Evolutionary conservation across 352 stramenopile genomes (phyloP).

Genomic region (Halophytophthora batemanensis): DNA sequence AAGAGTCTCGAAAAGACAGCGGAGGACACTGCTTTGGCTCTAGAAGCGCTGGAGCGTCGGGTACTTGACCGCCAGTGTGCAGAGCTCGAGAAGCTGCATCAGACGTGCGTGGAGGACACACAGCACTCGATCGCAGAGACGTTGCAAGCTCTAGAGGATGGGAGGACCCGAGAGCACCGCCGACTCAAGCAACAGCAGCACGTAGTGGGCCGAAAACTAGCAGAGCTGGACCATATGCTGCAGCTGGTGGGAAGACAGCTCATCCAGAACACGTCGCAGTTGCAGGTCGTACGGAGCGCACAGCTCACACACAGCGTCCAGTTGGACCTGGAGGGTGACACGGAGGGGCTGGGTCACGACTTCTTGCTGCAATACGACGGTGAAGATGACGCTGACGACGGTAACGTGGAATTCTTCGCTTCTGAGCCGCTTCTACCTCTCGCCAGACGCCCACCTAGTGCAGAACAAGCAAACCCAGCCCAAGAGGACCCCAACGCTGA

Average conservation of each 20-base stretch:
- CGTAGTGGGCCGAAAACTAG: conserved; percentile 36
- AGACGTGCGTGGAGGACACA: conserved; percentile 14
- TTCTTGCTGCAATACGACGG: conserved; percentile 12
- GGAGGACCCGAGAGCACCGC: conserved; percentile 18
- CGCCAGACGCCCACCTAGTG: neutral
- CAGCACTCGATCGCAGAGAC: conserved; percentile 14
- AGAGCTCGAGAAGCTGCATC: conserved; percentile 12
- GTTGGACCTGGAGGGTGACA: conserved; percentile 12
- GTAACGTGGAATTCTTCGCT: conserved; percentile 1
- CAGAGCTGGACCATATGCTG: conserved; percentile 58
- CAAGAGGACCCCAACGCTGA: too few relatives aligned
- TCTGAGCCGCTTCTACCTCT: neutral
- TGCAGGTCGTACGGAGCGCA: conserved; percentile 53
- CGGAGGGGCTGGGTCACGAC: conserved; percentile 11
- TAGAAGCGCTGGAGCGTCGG: conserved; percentile 14
- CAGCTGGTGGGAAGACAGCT: conserved; percentile 64
- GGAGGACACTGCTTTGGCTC: conserved; percentile 7
- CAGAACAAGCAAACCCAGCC: neutral
- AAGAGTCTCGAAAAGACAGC: conserved; percentile 7
- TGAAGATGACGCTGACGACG: neutral
- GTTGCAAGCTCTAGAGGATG: conserved; percentile 14
- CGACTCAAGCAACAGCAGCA: conserved; percentile 24
- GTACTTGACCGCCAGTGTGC: conserved; percentile 18
- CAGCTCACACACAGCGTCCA: conserved; percentile 20
- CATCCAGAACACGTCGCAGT: conserved; percentile 60